phyloP scores from a whole-genome alignment of 1,139 yeast genomes.

The Candida tropicalis region DNA sequence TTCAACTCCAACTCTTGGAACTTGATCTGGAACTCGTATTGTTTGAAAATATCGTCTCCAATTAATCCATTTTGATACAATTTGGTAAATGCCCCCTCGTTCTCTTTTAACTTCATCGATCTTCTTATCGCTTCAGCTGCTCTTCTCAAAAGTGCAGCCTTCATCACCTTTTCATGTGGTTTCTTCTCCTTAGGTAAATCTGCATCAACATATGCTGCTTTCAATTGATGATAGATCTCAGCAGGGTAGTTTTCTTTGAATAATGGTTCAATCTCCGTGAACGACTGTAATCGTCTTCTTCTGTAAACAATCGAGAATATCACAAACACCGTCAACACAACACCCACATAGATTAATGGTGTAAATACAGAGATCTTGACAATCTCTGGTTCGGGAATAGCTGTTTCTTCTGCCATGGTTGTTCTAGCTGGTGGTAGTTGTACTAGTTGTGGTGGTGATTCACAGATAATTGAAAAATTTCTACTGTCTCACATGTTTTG shows the following conservation, averaged over 20 bases:
- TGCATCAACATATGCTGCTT: slow-evolving; percentile 46
- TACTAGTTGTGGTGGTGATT: neutral
- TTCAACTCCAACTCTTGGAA: slow-evolving; percentile 79
- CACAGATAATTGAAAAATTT: slow-evolving; percentile 4
- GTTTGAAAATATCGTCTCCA: slow-evolving; percentile 85
- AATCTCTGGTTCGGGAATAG: slow-evolving; percentile 15
- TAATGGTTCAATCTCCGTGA: slow-evolving; percentile 65
- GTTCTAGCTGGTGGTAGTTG: neutral
- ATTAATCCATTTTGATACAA: slow-evolving; percentile 87
- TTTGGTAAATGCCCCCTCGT: slow-evolving; percentile 64
- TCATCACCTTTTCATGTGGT: slow-evolving; percentile 79
- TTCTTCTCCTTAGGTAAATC: slow-evolving; percentile 42
- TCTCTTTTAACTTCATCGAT: slow-evolving; percentile 70
- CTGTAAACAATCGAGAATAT: slow-evolving; percentile 77
- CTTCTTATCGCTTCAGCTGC: slow-evolving; percentile 75
- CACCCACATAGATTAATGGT: slow-evolving; percentile 78
- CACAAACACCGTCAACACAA: slow-evolving; percentile 69
- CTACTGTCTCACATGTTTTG: neutral
- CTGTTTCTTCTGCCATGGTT: slow-evolving; percentile 18
- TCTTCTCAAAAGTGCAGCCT: slow-evolving; percentile 79
- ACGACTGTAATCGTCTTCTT: slow-evolving; percentile 54
- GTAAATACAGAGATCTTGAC: slow-evolving; percentile 74
- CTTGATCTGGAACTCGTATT: slow-evolving; percentile 76
- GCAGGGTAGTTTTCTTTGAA: slow-evolving; percentile 70
- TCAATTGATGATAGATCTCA: slow-evolving; percentile 64